Base-by-base conservation (phyloP, 2,329 filamentous ascomycete genomes). In the Colletotrichum cordylinicola region DNA sequence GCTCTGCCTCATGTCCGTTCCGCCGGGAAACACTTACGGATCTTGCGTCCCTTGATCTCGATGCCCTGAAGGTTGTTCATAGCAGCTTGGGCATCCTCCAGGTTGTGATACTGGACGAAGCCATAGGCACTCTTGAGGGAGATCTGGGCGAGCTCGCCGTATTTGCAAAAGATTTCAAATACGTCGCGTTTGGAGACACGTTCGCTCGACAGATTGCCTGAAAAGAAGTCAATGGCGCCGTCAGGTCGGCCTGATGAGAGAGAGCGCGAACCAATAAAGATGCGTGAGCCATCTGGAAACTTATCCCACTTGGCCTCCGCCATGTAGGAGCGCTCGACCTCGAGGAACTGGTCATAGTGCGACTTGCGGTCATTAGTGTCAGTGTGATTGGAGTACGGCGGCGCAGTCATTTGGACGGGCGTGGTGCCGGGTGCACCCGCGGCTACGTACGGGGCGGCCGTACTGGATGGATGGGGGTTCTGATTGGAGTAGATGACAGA, bases 51-150 rank as follows among this genome's bases (percentile, higher is more conserved):
- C 81, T 95, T 92, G 48, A 98, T 92, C 78, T 95, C 91, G 55
- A 92, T 91, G 12, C 95, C 95, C 84, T 98, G 95, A 77, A 98
- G 92, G 43, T 90, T 90, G 43, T 94, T 89, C 79, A 98, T 90
- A 6, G 96, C 96, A 61, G 89, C 88, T 72, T 91, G 88, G 78
- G 96, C 98, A 81, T 96, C 93, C 4, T 90, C 88, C 6, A 93
- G 87, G 35, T 95, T 93, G 78, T 98, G 90, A 79, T 98, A 99
- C 83, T 98, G 97, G 43, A 98, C 96, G 82, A 98, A 99, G 2
- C 97, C 97, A 84, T 98, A 98, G 2, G 96, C 96, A 79, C 97
- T 96, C 84, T 98, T 98, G 80, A 98, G 95, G 1, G 96, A 98
- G 76, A 98, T 97, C 83, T 99, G 97, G 3, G 96, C 96, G 62